phyloP scores from a whole-genome alignment of 306 rosid species.

The Mimosa bimucronata region DNA sequence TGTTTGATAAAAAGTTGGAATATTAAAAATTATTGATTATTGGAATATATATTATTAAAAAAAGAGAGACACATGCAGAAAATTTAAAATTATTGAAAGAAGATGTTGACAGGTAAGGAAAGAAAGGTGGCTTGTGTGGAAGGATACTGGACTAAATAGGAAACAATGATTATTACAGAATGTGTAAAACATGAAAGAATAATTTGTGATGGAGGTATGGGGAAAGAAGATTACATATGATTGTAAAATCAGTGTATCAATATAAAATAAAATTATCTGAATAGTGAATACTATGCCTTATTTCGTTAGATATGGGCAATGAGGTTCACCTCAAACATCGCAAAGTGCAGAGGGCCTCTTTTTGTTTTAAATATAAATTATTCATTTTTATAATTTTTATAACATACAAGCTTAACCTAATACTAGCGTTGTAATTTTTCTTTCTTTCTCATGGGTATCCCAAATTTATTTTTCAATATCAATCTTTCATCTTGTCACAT shows the following conservation, averaged over 20 bases:
- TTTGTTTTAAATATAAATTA: neutral
- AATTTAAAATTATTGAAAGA: neutral
- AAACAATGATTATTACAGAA: neutral
- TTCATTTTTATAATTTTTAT: neutral
- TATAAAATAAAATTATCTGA: neutral
- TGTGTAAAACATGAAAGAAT: neutral
- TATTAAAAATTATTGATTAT: neutral
- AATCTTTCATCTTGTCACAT: neutral
- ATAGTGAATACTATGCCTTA: neutral
- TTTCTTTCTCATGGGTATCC: neutral
- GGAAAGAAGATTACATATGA: neutral
- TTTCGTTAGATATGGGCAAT: neutral
- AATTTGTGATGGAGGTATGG: neutral
- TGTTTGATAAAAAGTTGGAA: neutral
- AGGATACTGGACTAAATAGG: neutral
- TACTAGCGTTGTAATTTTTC: neutral
- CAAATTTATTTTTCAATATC: neutral
- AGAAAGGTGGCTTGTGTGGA: neutral
- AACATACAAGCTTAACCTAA: neutral
- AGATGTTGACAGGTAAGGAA: neutral
- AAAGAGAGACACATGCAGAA: neutral
- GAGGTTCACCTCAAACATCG: neutral
- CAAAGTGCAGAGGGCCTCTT: neutral
- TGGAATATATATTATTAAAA: neutral
- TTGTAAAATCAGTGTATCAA: neutral